Percentiles rank a stretch among this genome's conserved stretches.
These are phyloP conservation scores for Cutaneotrichosporon dermatis DNA, from an alignment of 1,284 basidiomycete genomes.

Conservation along the genomic window DNA sequence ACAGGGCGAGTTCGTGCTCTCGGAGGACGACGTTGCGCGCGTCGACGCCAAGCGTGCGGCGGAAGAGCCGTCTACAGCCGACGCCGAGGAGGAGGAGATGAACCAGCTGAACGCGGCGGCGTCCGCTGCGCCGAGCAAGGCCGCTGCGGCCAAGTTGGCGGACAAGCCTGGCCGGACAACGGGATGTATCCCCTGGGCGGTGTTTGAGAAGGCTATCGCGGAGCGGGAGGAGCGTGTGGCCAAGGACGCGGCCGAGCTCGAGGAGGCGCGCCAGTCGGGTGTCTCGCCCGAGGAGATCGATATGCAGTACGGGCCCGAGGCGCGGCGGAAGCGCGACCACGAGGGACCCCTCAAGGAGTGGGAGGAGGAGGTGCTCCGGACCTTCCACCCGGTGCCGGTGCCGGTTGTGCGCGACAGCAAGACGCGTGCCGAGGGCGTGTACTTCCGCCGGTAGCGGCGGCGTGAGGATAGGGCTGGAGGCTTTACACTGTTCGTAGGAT, in stretches of 20 bases:
- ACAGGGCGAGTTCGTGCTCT: conserved; percentile 72
- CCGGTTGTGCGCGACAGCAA: conserved; percentile 23
- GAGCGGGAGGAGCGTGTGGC: conserved; percentile 28
- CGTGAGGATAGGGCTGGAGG: too few relatives aligned
- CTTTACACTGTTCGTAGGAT: too few relatives aligned
- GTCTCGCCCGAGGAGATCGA: conserved; percentile 29
- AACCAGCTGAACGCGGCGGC: neutral
- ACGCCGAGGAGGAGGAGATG: conserved; percentile 42
- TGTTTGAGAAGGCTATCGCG: conserved; percentile 64
- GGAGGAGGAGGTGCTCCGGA: conserved; percentile 43
- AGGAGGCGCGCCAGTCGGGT: conserved; percentile 49
- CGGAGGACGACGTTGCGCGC: conserved; percentile 26
- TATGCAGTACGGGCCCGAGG: conserved; percentile 12
- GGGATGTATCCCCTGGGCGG: conserved; percentile 69
- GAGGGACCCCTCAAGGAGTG: conserved; percentile 42
- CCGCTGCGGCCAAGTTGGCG: conserved; percentile 1
- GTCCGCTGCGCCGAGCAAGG: neutral
- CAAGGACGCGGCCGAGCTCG: conserved; percentile 52
- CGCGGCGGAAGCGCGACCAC: conserved; percentile 56
- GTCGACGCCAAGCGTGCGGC: conserved; percentile 17
- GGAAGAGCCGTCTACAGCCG: conserved; percentile 4
- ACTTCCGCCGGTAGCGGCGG: neutral
- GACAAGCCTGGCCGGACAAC: conserved; percentile 15
- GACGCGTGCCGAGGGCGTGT: conserved; percentile 6
- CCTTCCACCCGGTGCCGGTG: conserved; percentile 38